Conservation (phyloP, 352 stramenopile genomes). For the Pythium guiyangense region DNA sequence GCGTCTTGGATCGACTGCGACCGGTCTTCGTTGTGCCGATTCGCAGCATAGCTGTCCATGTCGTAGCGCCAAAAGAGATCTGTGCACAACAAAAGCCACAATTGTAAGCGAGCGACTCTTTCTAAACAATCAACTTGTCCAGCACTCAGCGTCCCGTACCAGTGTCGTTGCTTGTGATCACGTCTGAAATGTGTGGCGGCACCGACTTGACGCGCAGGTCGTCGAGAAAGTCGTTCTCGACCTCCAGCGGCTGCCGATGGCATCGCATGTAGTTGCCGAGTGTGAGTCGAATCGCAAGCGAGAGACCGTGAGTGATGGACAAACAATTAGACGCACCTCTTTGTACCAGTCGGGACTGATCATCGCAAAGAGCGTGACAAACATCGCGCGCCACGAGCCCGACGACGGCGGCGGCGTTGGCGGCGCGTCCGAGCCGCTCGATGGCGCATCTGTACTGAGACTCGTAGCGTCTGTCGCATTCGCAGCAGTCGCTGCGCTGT, state of each 20-base stretch:
- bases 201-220: conserved; percentile 45
- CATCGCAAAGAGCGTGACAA: conserved; percentile 56
- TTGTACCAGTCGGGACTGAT: conserved; percentile 52
- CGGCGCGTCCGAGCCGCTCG: neutral
- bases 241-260: conserved; percentile 18
- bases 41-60: conserved; percentile 67
- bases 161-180: conserved; percentile 28
- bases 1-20: conserved; percentile 49
- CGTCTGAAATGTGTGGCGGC: conserved; percentile 46
- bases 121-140: neutral
- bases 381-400: conserved; percentile 46
- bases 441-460: neutral
- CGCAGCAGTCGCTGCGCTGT: neutral
- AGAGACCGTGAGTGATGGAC: too few species aligned
- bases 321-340: conserved; percentile 18
- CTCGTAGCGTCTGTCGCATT: neutral
- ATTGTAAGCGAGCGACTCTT: neutral
- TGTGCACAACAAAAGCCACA: conserved; percentile 1
- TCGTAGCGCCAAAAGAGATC: conserved; percentile 60
- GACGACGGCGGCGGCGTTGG: conserved; percentile 14
- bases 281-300: too few species aligned
- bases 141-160: conserved; percentile 9
- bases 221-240: conserved; percentile 36
- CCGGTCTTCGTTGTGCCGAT: conserved; percentile 60
- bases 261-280: neutral